These are phyloP conservation scores for Fusarium sp. DNA, from an alignment of 2,329 filamentous ascomycete genomes.

Conservation along the genomic window DNA sequence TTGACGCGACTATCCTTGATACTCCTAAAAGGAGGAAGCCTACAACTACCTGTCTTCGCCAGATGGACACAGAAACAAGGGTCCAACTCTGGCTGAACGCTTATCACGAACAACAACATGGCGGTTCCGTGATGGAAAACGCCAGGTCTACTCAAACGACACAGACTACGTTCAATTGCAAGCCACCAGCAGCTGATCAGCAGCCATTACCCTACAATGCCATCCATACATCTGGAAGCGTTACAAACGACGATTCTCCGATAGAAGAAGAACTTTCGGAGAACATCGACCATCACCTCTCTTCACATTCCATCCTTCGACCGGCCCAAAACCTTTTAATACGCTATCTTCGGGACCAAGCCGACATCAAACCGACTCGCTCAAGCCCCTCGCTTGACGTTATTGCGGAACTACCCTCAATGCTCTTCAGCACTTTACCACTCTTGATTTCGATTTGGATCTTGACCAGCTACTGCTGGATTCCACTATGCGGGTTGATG, in stretches of 20 bases:
- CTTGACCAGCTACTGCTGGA: conserved; percentile 37
- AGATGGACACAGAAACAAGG: conserved; percentile 5
- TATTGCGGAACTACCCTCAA: conserved; percentile 28
- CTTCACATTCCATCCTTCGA: conserved; percentile 35
- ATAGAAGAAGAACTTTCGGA: conserved; percentile 28
- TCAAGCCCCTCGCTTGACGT: conserved; percentile 25
- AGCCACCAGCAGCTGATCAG: neutral
- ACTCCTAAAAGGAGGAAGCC: neutral
- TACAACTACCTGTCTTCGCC: neutral
- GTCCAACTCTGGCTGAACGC: neutral
- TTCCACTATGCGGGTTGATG: conserved; percentile 32
- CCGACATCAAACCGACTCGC: conserved; percentile 25
- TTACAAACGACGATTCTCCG: conserved; percentile 3
- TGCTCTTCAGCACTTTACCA: conserved; percentile 29
- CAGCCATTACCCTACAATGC: neutral
- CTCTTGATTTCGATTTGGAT: conserved; percentile 31
- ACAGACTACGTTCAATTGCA: neutral
- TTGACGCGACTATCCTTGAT: neutral
- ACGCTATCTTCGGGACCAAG: conserved; percentile 27
- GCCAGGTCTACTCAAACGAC: neutral
- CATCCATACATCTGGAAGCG: neutral
- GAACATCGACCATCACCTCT: conserved; percentile 5
- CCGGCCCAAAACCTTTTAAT: conserved; percentile 24
- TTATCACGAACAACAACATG: neutral
- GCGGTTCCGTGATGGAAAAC: neutral